These are phyloP conservation scores for Saccharomyces hybrid DNA, from an alignment of 1,139 yeast species.

Conservation along the genomic window DNA sequence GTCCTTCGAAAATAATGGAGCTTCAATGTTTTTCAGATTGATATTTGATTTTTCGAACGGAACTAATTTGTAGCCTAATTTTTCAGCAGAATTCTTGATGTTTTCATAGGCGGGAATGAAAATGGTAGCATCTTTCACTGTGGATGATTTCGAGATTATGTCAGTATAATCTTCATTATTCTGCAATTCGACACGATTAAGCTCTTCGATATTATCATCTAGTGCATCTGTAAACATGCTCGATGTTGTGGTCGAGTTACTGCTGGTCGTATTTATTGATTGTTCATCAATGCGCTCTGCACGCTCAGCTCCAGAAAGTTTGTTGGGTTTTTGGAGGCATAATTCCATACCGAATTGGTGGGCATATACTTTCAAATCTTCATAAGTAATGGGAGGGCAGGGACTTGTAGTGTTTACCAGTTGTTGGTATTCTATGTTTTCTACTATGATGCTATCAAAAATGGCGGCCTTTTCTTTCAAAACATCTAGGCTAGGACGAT, in stretches of 20 bases:
- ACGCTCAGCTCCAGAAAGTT: neutral
- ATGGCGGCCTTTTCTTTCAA: conserved; percentile 29
- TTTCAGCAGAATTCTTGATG: conserved; percentile 20
- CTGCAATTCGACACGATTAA: neutral
- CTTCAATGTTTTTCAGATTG: neutral
- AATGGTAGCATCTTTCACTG: conserved; percentile 12
- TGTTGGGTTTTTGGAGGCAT: neutral
- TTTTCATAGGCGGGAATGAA: conserved; percentile 15
- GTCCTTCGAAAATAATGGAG: neutral
- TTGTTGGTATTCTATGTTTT: conserved; percentile 8
- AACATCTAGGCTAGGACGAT: conserved; percentile 4
- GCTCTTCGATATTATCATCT: conserved; percentile 8
- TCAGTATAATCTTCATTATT: neutral
- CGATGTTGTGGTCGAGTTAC: conserved; percentile 3
- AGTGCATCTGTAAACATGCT: conserved; percentile 26
- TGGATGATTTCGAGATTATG: conserved; percentile 16
- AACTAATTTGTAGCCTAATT: conserved; percentile 24
- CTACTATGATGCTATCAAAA: conserved; percentile 24
- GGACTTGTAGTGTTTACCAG: neutral
- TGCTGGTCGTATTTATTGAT: neutral
- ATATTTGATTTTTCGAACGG: conserved; percentile 7
- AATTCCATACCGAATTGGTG: neutral
- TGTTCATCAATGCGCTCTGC: neutral
- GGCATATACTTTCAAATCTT: neutral
- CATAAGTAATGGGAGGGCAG: neutral